Evolutionary conservation across 257 asterid genomes (phyloP).

Genomic region (Solanum pinnatisectum): DNA sequence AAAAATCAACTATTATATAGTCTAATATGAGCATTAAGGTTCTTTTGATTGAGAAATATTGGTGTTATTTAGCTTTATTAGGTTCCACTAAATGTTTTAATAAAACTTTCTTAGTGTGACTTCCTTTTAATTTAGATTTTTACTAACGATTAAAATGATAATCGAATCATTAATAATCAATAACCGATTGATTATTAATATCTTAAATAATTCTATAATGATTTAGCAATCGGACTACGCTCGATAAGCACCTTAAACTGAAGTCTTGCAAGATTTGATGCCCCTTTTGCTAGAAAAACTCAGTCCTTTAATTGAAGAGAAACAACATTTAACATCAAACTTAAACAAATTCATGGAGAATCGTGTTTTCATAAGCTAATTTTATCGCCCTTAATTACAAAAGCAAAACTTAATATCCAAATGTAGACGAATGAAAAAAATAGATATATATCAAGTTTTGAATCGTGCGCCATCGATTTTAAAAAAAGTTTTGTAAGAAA

Average conservation of each 20-base stretch:
- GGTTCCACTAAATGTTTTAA: neutral
- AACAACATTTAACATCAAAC: neutral
- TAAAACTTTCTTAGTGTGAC: neutral
- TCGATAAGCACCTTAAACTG: neutral
- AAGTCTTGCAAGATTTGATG: neutral
- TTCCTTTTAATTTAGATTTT: too few species aligned
- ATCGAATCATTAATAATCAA: neutral
- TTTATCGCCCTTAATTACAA: neutral
- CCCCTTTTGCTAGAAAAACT: neutral
- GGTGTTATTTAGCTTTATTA: neutral
- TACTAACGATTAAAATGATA: neutral
- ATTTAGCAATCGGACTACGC: neutral
- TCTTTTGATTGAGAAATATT: neutral
- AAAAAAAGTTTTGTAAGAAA: neutral
- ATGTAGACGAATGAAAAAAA: neutral
- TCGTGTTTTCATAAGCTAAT: neutral
- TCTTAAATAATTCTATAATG: too few species aligned
- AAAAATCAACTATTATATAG: neutral
- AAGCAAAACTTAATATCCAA: neutral
- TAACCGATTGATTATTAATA: neutral
- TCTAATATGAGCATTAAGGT: neutral
- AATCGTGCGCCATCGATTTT: neutral
- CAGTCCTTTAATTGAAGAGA: neutral
- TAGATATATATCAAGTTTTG: neutral
- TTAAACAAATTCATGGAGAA: neutral